Evolutionary conservation across 768 basidiomycete genomes (phyloP).

Genomic region (Auriscalpium vulgare): DNA sequence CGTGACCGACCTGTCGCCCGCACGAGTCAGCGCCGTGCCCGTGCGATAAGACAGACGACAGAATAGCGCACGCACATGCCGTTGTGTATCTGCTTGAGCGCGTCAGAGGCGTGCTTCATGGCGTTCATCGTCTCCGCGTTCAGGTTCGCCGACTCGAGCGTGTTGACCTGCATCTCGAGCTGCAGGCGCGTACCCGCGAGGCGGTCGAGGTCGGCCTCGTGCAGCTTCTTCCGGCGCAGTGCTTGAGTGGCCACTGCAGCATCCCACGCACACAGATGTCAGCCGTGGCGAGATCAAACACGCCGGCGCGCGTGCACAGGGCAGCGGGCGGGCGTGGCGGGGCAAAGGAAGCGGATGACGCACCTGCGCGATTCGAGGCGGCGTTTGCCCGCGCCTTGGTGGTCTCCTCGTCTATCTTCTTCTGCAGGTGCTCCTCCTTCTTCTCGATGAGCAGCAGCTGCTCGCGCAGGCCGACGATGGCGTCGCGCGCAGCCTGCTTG

Average conservation of each 20-base stretch:
- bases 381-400: conserved; percentile 91
- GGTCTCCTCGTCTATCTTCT: conserved; percentile 92
- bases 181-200: conserved; percentile 82
- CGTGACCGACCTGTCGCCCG: conserved; percentile 55
- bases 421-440: conserved; percentile 95
- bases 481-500: conserved; percentile 80
- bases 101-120: conserved; percentile 93
- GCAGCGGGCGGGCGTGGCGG: background rate
- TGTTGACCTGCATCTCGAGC: conserved; percentile 94
- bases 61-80: conserved; percentile 57
- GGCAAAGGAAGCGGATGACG: conserved; percentile 26
- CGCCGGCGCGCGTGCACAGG: background rate
- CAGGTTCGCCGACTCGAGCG: conserved; percentile 93
- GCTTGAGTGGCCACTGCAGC: conserved; percentile 77
- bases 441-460: conserved; percentile 97
- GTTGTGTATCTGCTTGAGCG: conserved; percentile 83
- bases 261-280: background rate
- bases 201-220: conserved; percentile 79
- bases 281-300: background rate
- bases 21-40: background rate
- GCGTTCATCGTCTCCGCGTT: conserved; percentile 96
- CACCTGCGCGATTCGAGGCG: conserved; percentile 87
- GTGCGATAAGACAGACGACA: background rate
- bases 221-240: conserved; percentile 87
- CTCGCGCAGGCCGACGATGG: conserved; percentile 88